phyloP scores from a whole-genome alignment of 106 monocot genomes.

The Platanthera zijinensis region DNA sequence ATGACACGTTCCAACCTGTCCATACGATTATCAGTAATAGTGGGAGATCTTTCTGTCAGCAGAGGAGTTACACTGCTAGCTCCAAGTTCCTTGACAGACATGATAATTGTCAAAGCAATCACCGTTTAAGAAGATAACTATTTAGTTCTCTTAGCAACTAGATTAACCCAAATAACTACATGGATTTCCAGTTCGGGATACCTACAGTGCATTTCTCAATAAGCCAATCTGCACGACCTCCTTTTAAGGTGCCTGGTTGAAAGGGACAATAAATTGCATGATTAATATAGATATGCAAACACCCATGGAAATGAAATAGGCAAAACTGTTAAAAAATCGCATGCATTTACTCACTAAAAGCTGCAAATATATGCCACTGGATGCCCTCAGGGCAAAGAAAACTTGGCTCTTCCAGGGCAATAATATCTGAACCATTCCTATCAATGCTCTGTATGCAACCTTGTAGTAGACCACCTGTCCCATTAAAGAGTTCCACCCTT shows the following conservation, averaged over 20 bases:
- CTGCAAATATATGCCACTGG: slow-evolving; percentile 88
- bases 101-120: slow-evolving; percentile 4
- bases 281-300: background rate
- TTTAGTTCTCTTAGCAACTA: background rate
- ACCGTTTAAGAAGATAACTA: background rate
- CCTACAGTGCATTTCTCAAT: slow-evolving; percentile 90
- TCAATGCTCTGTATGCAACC: slow-evolving; percentile 45
- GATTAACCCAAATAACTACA: background rate
- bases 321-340: slow-evolving; percentile 2
- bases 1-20: slow-evolving; percentile 77
- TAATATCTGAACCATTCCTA: slow-evolving; percentile 35
- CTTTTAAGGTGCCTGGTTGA: slow-evolving; percentile 70
- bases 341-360: slow-evolving; percentile 59
- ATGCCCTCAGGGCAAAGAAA: slow-evolving; percentile 29
- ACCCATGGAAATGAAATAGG: background rate
- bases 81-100: slow-evolving; percentile 68
- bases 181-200: slow-evolving; percentile 8
- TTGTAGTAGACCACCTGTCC: slow-evolving; percentile 51
- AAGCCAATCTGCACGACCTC: slow-evolving; percentile 95
- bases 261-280: background rate
- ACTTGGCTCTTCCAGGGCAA: slow-evolving; percentile 40
- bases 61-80: slow-evolving; percentile 88
- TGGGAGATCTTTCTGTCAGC: slow-evolving; percentile 59
- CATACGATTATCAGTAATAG: slow-evolving; percentile 67
- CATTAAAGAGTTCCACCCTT: slow-evolving; percentile 68